Evolutionary conservation across 768 basidiomycete species (phyloP), one percentile per base, ranked within the genome.

Genomic region (Tephrocybe sp.): DNA sequence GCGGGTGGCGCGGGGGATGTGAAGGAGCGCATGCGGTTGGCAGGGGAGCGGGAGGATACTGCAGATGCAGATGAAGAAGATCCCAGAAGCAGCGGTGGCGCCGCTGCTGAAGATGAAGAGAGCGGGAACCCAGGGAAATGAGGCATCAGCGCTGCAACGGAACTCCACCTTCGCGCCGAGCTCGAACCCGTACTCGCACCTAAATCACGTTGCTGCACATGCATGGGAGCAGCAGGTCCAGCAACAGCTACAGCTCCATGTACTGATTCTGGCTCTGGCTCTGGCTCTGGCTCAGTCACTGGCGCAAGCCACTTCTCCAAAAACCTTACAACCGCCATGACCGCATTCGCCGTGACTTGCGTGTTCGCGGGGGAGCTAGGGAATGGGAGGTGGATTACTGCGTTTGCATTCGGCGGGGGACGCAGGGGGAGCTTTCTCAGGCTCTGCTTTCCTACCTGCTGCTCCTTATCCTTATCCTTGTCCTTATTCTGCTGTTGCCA

Each of bases 311-410:
- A 77, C 45, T 76, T 74, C 67, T 89, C 85, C 48, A 91, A 65
- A 66, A 89, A 89, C 36, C 75, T 70, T 41, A 91, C 68, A 48
- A 90, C 76, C 11, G 84, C 80, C 49, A 85, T 69, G 17, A 92
- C 68, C 36, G 77, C 69, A 14, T 74, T 73, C 68, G 85, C 70
- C n/a, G 82, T 80, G 31, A 68, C 65, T 43, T 75, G 68, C 3
- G 74, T 76, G 49, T 78, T 80, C 2, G 74, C 66, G 14, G 84
- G 86, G 4, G 83, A 83, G 56, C 80, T 83, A 3, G 89, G 87
- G 71, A 89, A 89, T 14, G 85, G 83, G 6, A 89, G 70, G 61
- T 89, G 89, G 5, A 91, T 75, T 35, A 90, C 79, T 1, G 84
- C 76, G 42, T 78, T 82, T 9, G 87, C 84, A 13, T 36, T 36